These are phyloP conservation scores for Lupinus albus DNA, from an alignment of 306 rosid species.

Conservation along the genomic window DNA sequence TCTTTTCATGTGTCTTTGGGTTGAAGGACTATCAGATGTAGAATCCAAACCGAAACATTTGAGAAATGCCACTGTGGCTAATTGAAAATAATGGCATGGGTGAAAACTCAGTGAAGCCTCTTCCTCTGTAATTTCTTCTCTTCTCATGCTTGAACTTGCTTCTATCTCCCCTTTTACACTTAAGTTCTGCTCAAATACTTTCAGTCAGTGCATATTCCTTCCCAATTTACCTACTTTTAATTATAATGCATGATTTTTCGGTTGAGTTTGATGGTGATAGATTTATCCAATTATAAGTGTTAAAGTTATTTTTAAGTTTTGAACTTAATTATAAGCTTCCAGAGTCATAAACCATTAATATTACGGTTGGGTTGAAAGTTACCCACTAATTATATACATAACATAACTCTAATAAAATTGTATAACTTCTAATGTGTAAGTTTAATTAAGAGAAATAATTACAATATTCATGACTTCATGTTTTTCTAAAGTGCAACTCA, in stretches of 20 bases:
- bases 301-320: not conserved
- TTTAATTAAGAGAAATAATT: not conserved
- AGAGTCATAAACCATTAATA: too few relatives aligned
- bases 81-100: constrained; percentile 69
- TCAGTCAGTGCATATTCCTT: constrained; percentile 26
- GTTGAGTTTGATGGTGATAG: too few relatives aligned
- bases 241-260: not conserved
- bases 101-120: constrained; percentile 53
- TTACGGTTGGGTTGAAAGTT: too few relatives aligned
- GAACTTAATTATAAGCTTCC: too few relatives aligned
- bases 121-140: constrained; percentile 49
- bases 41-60: constrained; percentile 81
- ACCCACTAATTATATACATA: too few relatives aligned
- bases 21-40: constrained; percentile 47
- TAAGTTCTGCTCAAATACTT: constrained; percentile 41
- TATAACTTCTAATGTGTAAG: not conserved
- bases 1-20: constrained; percentile 50
- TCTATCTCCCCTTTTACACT: constrained; percentile 54
- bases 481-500: too few relatives aligned
- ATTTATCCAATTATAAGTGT: too few relatives aligned
- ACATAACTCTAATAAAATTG: too few relatives aligned
- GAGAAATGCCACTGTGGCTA: constrained; percentile 74
- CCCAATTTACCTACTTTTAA: constrained; percentile 16
- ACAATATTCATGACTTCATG: not conserved
- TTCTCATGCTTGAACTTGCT: constrained; percentile 49